Percentiles rank a stretch among this genome's conserved stretches.
phyloP scores from a whole-genome alignment of 2,329 filamentous ascomycete species.

The Paraphaeosphaeria minitans region DNA sequence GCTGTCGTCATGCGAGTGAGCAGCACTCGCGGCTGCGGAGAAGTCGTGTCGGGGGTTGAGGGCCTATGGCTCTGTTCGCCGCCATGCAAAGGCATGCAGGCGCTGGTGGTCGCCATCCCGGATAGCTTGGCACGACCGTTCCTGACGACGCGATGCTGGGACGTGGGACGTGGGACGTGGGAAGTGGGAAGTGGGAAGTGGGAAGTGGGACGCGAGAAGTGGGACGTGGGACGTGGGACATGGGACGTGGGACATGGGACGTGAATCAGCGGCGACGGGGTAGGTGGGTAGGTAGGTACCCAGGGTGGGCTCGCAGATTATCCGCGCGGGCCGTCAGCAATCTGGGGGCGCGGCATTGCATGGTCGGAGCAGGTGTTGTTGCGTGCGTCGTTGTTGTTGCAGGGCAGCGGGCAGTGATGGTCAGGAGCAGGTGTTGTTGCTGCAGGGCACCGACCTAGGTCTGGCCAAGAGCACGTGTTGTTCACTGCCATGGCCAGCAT shows the following conservation, averaged over 20 bases:
- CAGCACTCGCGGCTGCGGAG: conserved; percentile 43
- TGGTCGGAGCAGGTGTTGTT: background rate
- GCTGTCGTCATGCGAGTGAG: conserved; percentile 37
- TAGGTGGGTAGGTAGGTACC: too few relatives aligned
- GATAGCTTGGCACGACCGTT: conserved; percentile 35
- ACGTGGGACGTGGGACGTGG: too few relatives aligned
- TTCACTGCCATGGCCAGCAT: too few relatives aligned
- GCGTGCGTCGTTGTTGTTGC: too few relatives aligned
- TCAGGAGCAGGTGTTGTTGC: too few relatives aligned
- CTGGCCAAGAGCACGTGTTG: too few relatives aligned
- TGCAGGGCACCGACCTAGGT: too few relatives aligned
- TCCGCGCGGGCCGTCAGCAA: conserved; percentile 25
- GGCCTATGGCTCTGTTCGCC: conserved; percentile 21
- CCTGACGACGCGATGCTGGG: conserved; percentile 21
- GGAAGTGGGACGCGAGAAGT: too few relatives aligned
- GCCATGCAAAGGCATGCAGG: conserved; percentile 14
- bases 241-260: background rate
- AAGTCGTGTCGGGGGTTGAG: conserved; percentile 29
- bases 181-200: too few relatives aligned
- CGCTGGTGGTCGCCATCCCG: conserved; percentile 14
- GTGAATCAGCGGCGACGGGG: background rate
- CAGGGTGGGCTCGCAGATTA: conserved; percentile 19
- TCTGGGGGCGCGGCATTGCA: conserved; percentile 19
- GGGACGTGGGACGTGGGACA: too few relatives aligned
- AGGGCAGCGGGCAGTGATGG: too few relatives aligned